phyloP scores from a whole-genome alignment of 2,329 filamentous ascomycete genomes.

The Aspergillus brunneoviolaceus region DNA sequence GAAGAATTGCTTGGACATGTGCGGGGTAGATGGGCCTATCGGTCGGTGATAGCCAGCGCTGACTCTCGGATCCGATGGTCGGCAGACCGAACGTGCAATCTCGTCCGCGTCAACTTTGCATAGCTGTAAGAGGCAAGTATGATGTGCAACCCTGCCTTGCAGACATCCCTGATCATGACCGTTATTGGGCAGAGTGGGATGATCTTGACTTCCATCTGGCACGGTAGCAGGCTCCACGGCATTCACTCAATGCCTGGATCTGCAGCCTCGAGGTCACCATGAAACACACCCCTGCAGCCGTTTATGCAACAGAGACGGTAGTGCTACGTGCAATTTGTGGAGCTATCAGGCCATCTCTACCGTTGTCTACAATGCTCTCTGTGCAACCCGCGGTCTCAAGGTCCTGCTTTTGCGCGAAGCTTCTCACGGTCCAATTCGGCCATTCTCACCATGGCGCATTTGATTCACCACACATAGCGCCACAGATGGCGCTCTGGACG shows the following conservation, averaged over 20 bases:
- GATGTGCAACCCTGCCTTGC: background rate
- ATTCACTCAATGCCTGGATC: background rate
- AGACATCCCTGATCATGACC: background rate
- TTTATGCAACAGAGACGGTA: background rate
- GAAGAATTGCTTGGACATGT: background rate
- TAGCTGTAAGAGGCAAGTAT: background rate
- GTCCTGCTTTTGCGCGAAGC: background rate
- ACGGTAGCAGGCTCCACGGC: background rate
- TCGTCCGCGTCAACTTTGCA: background rate
- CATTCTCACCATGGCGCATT: background rate
- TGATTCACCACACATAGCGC: background rate
- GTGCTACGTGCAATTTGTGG: background rate
- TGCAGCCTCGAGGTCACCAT: background rate
- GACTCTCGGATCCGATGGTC: background rate
- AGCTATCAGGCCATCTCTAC: background rate
- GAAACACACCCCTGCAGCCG: background rate
- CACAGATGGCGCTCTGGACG: background rate
- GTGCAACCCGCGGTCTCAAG: slow-evolving; percentile 1
- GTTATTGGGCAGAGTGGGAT: background rate
- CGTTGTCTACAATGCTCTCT: background rate
- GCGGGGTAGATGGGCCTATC: background rate
- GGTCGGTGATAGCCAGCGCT: background rate
- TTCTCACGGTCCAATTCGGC: background rate
- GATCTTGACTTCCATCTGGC: background rate
- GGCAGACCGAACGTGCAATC: background rate